Evolutionary conservation across 345 rosid genomes (phyloP).

Genomic region (Noccaea caerulescens): DNA sequence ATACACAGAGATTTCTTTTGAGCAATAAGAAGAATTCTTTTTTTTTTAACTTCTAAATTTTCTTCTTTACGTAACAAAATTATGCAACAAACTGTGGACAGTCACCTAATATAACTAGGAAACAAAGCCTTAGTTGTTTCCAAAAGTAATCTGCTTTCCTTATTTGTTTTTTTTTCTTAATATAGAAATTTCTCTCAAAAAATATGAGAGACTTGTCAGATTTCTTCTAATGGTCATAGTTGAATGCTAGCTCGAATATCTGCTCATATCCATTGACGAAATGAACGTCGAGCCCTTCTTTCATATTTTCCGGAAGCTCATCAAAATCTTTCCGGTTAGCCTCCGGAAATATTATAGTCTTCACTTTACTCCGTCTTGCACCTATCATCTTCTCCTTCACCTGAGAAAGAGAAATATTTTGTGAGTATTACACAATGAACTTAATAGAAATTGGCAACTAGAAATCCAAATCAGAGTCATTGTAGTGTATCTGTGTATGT

Average conservation of each 20-base stretch:
- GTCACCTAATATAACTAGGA: too few relatives aligned
- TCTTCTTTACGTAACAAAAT: too few relatives aligned
- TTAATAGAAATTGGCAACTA: background rate
- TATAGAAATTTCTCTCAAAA: too few relatives aligned
- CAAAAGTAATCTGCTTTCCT: too few relatives aligned
- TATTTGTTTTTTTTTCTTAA: too few relatives aligned
- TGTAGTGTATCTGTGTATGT: background rate
- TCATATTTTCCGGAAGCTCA: conserved; percentile 72
- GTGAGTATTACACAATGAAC: background rate
- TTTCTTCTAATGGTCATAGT: too few relatives aligned
- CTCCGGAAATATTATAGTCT: conserved; percentile 70
- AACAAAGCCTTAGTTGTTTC: too few relatives aligned
- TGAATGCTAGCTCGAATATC: conserved; percentile 56
- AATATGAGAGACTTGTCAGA: too few relatives aligned
- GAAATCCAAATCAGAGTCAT: conserved; percentile 7
- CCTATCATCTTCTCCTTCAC: conserved; percentile 95
- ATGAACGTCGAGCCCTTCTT: conserved; percentile 58
- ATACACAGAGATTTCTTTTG: background rate
- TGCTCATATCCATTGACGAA: conserved; percentile 49
- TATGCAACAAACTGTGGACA: too few relatives aligned
- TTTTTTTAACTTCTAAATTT: too few relatives aligned
- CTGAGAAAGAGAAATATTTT: background rate
- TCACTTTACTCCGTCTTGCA: conserved; percentile 77
- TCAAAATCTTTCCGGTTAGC: conserved; percentile 84
- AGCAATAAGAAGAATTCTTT: too few relatives aligned